These are phyloP conservation scores for Gnetum montanum DNA, from an alignment of 75 land plant genomes.

Conservation along the genomic window DNA sequence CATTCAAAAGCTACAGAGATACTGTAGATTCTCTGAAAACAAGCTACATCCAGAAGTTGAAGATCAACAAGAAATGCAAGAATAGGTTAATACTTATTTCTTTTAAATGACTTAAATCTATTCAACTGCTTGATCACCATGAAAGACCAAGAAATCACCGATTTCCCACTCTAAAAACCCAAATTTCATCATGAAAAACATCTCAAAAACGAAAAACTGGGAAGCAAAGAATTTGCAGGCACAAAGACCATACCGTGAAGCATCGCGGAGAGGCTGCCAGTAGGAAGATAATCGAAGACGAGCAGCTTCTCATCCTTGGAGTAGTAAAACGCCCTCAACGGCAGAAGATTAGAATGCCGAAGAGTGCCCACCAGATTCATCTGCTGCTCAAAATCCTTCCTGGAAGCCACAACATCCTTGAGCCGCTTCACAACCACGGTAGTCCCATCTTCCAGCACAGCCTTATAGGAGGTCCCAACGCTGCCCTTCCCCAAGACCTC, in stretches of 20 bases:
- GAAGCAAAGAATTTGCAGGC: neutral
- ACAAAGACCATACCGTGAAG: conserved; percentile 52
- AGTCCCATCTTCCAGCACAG: conserved; percentile 66
- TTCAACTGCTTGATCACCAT: too few species aligned
- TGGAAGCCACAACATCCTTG: conserved; percentile 47
- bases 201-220: neutral
- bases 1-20: too few species aligned
- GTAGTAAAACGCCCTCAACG: conserved; percentile 67
- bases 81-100: too few species aligned
- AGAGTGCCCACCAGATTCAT: conserved; percentile 50
- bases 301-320: conserved; percentile 91
- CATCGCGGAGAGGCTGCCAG: conserved; percentile 52
- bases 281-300: conserved; percentile 52
- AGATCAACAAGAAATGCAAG: too few species aligned
- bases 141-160: too few species aligned
- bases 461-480: conserved; percentile 70
- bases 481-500: conserved; percentile 87
- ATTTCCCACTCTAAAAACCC: too few species aligned
- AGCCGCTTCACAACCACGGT: conserved; percentile 75
- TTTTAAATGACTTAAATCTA: too few species aligned
- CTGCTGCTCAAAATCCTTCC: conserved; percentile 59
- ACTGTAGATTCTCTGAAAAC: too few species aligned
- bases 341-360: conserved; percentile 50
- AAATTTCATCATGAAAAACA: too few species aligned
- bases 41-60: too few species aligned